Percentiles rank a stretch among this genome's conserved stretches.
phyloP scores from a whole-genome alignment of 805 yeast genomes.

The Zygosaccharomyces bisporus region DNA sequence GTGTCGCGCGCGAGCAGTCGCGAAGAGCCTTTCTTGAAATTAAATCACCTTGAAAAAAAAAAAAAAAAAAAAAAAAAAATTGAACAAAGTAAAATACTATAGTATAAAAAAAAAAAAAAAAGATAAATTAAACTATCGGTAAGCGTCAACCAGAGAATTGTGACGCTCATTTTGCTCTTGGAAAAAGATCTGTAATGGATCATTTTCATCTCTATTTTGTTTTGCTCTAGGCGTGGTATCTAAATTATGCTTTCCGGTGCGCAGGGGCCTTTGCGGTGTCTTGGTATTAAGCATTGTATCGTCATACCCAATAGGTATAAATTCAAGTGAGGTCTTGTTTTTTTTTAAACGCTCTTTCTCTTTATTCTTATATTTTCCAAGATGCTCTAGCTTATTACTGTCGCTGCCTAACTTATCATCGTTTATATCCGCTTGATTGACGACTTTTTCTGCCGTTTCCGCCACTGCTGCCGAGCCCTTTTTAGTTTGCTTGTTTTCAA shows the following conservation, averaged over 20 bases:
- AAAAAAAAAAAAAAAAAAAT: background rate
- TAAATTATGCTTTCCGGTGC: constrained; percentile 4
- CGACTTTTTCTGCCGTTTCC: background rate
- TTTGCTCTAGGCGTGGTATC: constrained; percentile 8
- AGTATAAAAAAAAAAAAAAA: background rate
- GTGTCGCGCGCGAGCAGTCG: background rate
- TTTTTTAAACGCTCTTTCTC: constrained; percentile 11
- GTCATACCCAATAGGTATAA: constrained; percentile 25
- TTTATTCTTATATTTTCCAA: constrained; percentile 1
- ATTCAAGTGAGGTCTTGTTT: constrained; percentile 14
- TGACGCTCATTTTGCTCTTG: constrained; percentile 11
- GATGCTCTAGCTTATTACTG: background rate
- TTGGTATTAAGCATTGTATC: constrained; percentile 12
- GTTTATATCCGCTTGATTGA: no score
- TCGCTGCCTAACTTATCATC: no score
- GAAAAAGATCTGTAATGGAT: constrained; percentile 18
- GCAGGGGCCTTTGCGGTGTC: constrained; percentile 8
- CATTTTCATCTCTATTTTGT: constrained; percentile 12
- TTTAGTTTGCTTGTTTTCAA: background rate
- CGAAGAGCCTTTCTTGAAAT: background rate
- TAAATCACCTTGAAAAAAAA: background rate
- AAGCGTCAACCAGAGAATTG: background rate
- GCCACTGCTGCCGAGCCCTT: background rate
- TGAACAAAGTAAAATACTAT: no score
- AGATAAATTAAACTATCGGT: background rate